Evolutionary conservation across 768 basidiomycete genomes (phyloP).

Genomic region (Phlegmacium glaucopus): DNA sequence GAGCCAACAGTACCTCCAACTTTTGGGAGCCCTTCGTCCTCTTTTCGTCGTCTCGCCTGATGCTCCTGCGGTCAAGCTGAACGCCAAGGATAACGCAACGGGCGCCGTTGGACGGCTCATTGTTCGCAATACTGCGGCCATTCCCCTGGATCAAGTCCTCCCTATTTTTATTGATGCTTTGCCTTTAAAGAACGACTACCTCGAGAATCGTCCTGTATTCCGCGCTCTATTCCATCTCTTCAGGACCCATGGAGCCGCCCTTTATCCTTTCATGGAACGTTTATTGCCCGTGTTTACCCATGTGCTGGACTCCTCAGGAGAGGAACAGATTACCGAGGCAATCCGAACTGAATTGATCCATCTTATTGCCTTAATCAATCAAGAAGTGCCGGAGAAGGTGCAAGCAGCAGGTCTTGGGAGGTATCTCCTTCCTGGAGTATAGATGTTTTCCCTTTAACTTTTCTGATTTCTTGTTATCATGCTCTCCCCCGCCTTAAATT

Average conservation of each 20-base stretch:
- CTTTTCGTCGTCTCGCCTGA: conserved; percentile 69
- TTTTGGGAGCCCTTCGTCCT: conserved; percentile 78
- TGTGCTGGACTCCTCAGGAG: conserved; percentile 72
- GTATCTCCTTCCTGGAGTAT: conserved; percentile 45
- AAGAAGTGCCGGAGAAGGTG: conserved; percentile 73
- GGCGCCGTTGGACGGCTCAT: conserved; percentile 91
- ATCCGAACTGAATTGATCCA: conserved; percentile 72
- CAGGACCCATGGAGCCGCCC: conserved; percentile 63
- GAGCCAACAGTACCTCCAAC: conserved; percentile 70
- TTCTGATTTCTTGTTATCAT: conserved; percentile 13
- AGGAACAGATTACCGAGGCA: conserved; percentile 81
- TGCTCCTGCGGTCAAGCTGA: conserved; percentile 62
- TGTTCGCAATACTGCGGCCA: conserved; percentile 66
- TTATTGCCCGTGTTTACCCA: conserved; percentile 76
- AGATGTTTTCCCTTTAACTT: conserved; percentile 15
- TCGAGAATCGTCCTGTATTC: conserved; percentile 91
- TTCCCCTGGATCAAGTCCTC: conserved; percentile 90
- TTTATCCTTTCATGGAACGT: conserved; percentile 75
- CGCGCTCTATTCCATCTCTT: conserved; percentile 86
- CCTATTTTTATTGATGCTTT: conserved; percentile 79
- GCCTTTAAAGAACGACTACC: conserved; percentile 82
- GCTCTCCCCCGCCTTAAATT: conserved; percentile 7
- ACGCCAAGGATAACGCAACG: conserved; percentile 95
- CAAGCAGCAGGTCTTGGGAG: conserved; percentile 70
- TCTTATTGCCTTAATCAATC: conserved; percentile 69